These are phyloP conservation scores for Wallacemonas sp. DNA, from an alignment of 208 protist species.

Conservation along the genomic window DNA sequence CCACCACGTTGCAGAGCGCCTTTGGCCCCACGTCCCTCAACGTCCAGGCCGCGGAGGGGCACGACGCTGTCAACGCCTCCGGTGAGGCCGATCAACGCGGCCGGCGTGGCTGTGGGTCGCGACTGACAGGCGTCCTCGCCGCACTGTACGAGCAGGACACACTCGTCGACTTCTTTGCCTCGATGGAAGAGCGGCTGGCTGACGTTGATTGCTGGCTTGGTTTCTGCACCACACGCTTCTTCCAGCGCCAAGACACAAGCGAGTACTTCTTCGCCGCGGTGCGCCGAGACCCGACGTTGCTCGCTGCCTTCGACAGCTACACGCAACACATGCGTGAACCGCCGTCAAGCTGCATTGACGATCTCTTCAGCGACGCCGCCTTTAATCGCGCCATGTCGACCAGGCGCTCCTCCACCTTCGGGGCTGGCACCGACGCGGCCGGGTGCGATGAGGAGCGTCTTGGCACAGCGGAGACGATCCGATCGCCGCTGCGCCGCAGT, in stretches of 20 bases:
- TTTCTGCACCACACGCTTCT: conserved; percentile 23
- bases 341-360: background rate
- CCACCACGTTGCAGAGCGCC: conserved; percentile 12
- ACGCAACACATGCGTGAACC: conserved; percentile 9
- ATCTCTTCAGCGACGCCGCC: background rate
- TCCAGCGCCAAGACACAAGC: conserved; percentile 11
- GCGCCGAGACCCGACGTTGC: conserved; percentile 24
- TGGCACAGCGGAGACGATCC: background rate
- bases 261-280: conserved; percentile 14
- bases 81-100: conserved; percentile 1
- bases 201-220: conserved; percentile 70
- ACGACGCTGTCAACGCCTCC: background rate
- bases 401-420: too few relatives aligned
- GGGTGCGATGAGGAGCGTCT: too few relatives aligned
- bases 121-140: conserved; percentile 4
- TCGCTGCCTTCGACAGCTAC: conserved; percentile 15
- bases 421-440: too few relatives aligned
- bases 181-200: conserved; percentile 11
- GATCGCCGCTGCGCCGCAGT: background rate
- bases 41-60: background rate
- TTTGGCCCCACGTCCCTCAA: background rate
- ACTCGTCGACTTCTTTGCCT: conserved; percentile 16
- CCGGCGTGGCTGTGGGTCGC: background rate
- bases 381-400: background rate
- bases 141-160: background rate